Evolutionary conservation across 768 basidiomycete species (phyloP), one percentile per base, ranked within the genome.

Genomic region (Harrya chromipes): DNA sequence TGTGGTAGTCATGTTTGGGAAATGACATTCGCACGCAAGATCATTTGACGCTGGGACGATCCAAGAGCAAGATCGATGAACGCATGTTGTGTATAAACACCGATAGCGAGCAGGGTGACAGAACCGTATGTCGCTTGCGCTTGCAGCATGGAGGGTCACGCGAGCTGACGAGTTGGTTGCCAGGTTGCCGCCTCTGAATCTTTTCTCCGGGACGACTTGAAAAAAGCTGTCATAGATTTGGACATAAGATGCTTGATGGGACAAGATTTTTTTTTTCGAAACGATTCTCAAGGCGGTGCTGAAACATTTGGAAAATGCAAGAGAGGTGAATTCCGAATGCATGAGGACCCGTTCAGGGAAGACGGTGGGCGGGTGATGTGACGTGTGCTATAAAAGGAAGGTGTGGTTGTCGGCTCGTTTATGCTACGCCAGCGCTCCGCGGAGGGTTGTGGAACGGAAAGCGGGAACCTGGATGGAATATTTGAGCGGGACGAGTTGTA

Each of bases 281-380:
- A 29, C 29, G 8, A n/a, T 47, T 48, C 48, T 17, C 49, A 56
- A n/a, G 34, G 51, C 20, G 38, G 14, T 60, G 43, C 40, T 52
- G 61, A 53, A 56, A 63, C 62, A n/a, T 11, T 24, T 13, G 33
- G 33, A 33, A 14, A 12, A 29, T 12, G 29, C 29, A 29, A 29
- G 29, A 33, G 14, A 4, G 20, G 38, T 16, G 44, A 43, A 37
- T 40, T 46, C 27, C 41, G 40, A 31, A 29, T n/a, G 23, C 54
- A 53, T 17, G 49, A 62, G 61, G 49, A 58, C 49, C 44, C 43
- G 47, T 52, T 59, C 62, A 63, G 62, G 62, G 62, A 65, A 53
- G 54, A 33, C 47, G 50, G 49, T 31, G 26, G 49, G 40, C 43
- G 56, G 47, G 47, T 41, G 35, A 27, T 53, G n/a, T n/a, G 56